Base-by-base conservation (phyloP, 2,329 filamentous ascomycete genomes). In the Mycogone perniciosa region DNA sequence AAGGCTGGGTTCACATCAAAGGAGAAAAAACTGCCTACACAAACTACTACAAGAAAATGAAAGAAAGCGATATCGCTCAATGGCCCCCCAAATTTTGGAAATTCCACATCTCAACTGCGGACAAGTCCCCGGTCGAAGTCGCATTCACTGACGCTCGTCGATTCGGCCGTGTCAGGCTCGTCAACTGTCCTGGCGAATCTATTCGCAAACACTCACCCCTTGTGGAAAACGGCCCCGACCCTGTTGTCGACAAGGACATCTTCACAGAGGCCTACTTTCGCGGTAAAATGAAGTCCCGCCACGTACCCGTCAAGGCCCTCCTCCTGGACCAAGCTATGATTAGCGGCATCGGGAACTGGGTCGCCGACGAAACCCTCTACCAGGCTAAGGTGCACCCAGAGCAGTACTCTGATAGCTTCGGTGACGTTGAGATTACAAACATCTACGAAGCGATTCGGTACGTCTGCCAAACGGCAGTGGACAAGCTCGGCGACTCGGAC, bases 281-380 rank as follows among this genome's bases (percentile, higher is more conserved):
- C n/a, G 68, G 75, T 50, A 87, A 89, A 66, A 75, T 96, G 72
- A 75, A 71, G 45, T 81, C 77, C 51, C 90, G 92, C 49, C 88
- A 82, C 60, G 88, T 96, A 0, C 91, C 92, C 0, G 80, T 97
- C 57, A 97, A 97, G 66, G 88, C 90, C 0, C 75, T 96, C 20
- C 73, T 99, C 9, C 76, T 97, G 4, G 89, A 97, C 64, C 93
- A 99, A 68, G 78, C 82, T 13, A 87, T 87, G 64, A 87, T 97
- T 54, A 93, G 88, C 61, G 93, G 93, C 6, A 88, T 99, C 55
- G 93, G 93, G 0, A 97, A 97, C 64, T 99, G 92, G 92, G 92
- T 99, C 48, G 90, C 86, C 1, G 93, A 99, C 64, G 93, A 99
- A 67, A 85, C 96, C 6, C 74, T 99, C 46, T 99, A 91, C 62